Conservation (phyloP, 179 eudicot species). For the Heliamphora pulchella region DNA sequence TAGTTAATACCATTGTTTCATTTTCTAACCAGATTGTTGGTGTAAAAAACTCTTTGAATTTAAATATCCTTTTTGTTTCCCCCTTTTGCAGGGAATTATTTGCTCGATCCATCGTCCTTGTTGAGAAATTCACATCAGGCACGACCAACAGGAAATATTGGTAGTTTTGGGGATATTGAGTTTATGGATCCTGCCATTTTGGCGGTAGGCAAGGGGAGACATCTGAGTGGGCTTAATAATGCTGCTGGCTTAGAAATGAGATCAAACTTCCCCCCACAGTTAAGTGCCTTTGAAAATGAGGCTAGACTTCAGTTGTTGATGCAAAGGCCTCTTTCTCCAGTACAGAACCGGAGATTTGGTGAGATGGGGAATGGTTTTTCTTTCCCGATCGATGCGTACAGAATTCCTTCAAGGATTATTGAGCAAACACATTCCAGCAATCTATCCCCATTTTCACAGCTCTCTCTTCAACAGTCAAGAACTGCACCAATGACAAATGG, state of each 20-base stretch:
- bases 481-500: constrained; percentile 47
- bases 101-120: constrained; percentile 43
- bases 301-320: constrained; percentile 46
- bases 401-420: constrained; percentile 46
- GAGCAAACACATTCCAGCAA: constrained; percentile 56
- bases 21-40: background rate
- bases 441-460: constrained; percentile 49
- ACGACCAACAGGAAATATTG: constrained; percentile 33
- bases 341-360: constrained; percentile 42
- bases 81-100: constrained; percentile 49
- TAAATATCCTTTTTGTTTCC: background rate
- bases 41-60: background rate
- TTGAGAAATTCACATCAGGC: constrained; percentile 52
- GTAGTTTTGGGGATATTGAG: constrained; percentile 56
- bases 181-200: constrained; percentile 93
- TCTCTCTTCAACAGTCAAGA: constrained; percentile 51
- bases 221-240: constrained; percentile 46
- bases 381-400: constrained; percentile 42
- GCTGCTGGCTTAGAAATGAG: constrained; percentile 43
- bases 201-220: constrained; percentile 89
- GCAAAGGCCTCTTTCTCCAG: constrained; percentile 46
- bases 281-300: constrained; percentile 46
- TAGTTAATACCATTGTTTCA: background rate
- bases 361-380: constrained; percentile 45
- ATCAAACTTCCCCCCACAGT: constrained; percentile 39